Base-by-base conservation (phyloP, 176 grass and related monocot species). In the Tillandsia leiboldiana region DNA sequence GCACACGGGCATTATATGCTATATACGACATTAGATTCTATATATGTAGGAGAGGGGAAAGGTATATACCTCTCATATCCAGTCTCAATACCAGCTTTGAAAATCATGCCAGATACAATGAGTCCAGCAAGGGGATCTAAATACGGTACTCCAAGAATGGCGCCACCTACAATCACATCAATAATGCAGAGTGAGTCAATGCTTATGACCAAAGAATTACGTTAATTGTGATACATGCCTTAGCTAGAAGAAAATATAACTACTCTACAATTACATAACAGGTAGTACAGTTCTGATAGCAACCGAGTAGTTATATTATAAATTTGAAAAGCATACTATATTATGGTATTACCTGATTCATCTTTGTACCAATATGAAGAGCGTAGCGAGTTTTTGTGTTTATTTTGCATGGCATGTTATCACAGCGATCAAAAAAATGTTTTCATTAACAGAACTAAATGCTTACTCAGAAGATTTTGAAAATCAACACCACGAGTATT, bases 101-200 rank as follows among this genome's bases (percentile, higher is more conserved):
- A 76, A 83, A 97, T 92, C 94, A 97, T 90, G 73, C 89, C 89
- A 49, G 86, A 92, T 17, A 97, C 93, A 74, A 87, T 26, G 80
- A 97, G 77, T 49, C 93, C 93, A 79, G 93, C 93, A 76, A 92
- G 82, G 77, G 89, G 93, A 87, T 97, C 93, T 65, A 97, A 86
- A 75, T 81, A 83, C 63, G 86, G 89, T 70, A 97, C 67, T 57
- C 93, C 93, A 72, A 97, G 51, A 63, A 97, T 81, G 66, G 82
- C 68, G 18, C 93, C 89, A 83, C 86, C 93, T 97, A 79, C 29
- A 92, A 53, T n/a, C 49, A 84, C 11, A 15, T 78, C 54, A 74
- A 58, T 2, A 75, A 59, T 23, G 18, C 17, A 75, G 13, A 12
- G 64, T 17, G 70, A 76, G 53, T 57, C 3, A 57, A 57, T 8